phyloP scores from a whole-genome alignment of 2,329 filamentous ascomycete species.

The Epichloe coenophiala region DNA sequence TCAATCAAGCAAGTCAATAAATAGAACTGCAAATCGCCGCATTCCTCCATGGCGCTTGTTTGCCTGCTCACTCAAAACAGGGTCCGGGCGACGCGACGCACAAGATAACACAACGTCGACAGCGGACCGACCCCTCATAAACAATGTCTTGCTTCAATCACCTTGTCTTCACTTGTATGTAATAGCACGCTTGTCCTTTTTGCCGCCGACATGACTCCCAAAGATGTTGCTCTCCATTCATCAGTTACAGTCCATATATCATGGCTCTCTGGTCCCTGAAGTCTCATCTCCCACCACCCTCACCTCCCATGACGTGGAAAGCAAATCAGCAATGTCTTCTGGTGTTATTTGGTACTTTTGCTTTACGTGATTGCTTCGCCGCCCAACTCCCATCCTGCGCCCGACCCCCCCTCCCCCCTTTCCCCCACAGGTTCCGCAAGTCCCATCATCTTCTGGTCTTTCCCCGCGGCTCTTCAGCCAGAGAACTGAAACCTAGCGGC shows the following conservation, averaged over 20 bases:
- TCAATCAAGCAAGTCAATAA: no score
- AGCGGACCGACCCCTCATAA: neutral
- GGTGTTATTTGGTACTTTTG: no score
- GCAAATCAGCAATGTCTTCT: neutral
- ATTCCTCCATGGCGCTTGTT: no score
- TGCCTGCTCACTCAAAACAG: no score
- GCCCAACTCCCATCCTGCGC: no score
- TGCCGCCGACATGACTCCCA: slow-evolving; percentile 1
- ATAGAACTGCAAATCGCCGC: no score
- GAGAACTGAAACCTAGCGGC: slow-evolving; percentile 74
- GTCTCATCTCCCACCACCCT: neutral
- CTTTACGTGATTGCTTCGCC: no score
- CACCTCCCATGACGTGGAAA: neutral
- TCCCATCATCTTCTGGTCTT: neutral
- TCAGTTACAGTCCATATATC: neutral
- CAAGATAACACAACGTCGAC: no score
- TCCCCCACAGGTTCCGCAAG: no score
- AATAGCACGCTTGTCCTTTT: slow-evolving; percentile 4
- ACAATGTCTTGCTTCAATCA: neutral
- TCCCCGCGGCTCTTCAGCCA: slow-evolving; percentile 16
- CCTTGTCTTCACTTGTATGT: neutral
- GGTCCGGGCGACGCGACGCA: no score
- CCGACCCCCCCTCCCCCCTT: no score
- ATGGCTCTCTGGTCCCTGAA: neutral
- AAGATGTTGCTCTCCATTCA: neutral